phyloP scores from a whole-genome alignment of 768 basidiomycete species.

The Tylopilus rubrobrunneus region DNA sequence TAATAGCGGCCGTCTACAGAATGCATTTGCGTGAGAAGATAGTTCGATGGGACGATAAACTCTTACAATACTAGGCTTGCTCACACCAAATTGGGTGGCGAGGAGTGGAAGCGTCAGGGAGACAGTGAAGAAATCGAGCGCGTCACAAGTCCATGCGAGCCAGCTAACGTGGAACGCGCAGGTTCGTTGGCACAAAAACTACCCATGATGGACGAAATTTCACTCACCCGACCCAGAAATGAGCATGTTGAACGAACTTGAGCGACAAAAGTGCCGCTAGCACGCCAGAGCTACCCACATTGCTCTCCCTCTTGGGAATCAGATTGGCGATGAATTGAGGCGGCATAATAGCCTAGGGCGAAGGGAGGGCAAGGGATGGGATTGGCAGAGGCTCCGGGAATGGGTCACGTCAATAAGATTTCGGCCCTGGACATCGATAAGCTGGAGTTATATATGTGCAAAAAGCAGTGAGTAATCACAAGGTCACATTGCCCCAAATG shows the following conservation, averaged over 20 bases:
- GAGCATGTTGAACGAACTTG: conserved; percentile 52
- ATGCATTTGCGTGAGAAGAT: background rate
- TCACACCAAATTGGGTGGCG: conserved; percentile 43
- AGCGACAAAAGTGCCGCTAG: conserved; percentile 41
- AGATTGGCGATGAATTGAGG: conserved; percentile 43
- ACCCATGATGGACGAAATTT: background rate
- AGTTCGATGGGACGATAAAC: background rate
- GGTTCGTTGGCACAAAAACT: background rate
- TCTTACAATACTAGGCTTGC: conserved; percentile 41
- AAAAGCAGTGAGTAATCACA: conserved; percentile 5
- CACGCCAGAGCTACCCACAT: conserved; percentile 31
- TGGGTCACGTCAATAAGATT: background rate
- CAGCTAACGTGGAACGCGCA: conserved; percentile 40
- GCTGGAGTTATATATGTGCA: conserved; percentile 6
- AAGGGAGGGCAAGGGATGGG: background rate
- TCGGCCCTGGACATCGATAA: background rate
- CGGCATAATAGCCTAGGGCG: conserved; percentile 10
- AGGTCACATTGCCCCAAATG: conserved; percentile 10
- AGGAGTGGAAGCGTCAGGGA: conserved; percentile 53
- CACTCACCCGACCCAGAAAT: conserved; percentile 55
- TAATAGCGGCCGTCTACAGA: conserved; percentile 73
- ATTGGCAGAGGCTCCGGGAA: background rate
- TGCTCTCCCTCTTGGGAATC: conserved; percentile 45
- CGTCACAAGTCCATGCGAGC: conserved; percentile 86
- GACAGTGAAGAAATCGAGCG: conserved; percentile 83